Percentiles rank a stretch among this genome's conserved stretches.
phyloP scores from a whole-genome alignment of 306 rosid species.

The Sicyos baderoa region DNA sequence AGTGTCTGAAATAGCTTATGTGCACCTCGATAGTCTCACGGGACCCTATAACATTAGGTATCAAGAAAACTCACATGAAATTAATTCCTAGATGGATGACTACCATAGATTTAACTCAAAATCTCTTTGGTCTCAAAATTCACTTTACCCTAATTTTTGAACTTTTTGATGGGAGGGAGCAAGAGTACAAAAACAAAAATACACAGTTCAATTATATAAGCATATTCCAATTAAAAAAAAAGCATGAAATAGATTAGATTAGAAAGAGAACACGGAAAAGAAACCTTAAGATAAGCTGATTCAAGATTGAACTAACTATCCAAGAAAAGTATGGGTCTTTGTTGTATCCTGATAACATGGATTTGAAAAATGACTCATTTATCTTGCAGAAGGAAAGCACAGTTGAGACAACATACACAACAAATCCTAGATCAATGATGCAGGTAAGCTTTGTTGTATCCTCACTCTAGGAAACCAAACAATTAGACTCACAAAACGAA shows the following conservation, averaged over 20 bases:
- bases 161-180: no score
- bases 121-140: no score
- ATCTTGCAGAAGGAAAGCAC: slow-evolving; percentile 67
- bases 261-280: neutral
- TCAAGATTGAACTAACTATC: neutral
- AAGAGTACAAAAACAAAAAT: neutral
- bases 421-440: slow-evolving; percentile 90
- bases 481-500: neutral
- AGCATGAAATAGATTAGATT: neutral
- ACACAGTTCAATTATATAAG: no score
- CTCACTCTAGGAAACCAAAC: slow-evolving; percentile 12
- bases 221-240: neutral
- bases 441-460: slow-evolving; percentile 51
- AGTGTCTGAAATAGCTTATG: no score
- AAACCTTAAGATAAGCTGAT: neutral
- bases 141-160: no score
- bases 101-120: no score
- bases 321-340: neutral
- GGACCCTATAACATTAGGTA: no score
- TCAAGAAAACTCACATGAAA: no score
- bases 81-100: no score
- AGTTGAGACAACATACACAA: slow-evolving; percentile 73
- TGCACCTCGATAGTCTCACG: no score
- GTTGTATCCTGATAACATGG: neutral
- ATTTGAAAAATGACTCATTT: slow-evolving; percentile 19